A percentile compares a stretch with the other conserved stretches of the same genome.
Evolutionary conservation across 208 protist genomes (phyloP).

Genomic region (Leishmania guyanensis): DNA sequence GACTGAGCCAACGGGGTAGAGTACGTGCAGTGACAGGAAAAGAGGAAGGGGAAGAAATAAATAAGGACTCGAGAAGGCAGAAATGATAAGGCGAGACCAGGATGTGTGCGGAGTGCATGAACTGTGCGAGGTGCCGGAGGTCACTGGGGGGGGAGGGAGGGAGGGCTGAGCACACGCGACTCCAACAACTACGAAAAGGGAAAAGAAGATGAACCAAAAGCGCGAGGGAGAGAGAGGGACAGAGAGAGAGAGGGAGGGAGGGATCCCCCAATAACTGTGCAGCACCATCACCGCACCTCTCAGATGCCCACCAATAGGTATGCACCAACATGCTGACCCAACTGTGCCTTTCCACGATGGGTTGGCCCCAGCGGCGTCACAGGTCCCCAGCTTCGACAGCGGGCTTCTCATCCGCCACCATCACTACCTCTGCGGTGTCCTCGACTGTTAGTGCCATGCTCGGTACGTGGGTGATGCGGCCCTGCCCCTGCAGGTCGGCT

Average conservation of each 20-base stretch:
- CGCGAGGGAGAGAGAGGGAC: neutral
- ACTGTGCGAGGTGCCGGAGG: neutral
- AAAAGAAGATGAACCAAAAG: neutral
- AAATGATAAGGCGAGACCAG: neutral
- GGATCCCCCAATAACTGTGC: neutral
- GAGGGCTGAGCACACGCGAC: neutral
- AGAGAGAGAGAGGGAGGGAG: neutral
- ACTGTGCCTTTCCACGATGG: neutral
- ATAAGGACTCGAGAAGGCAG: neutral
- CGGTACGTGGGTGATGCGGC: slow-evolving; percentile 9
- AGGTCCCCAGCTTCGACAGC: slow-evolving; percentile 3
- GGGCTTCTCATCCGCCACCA: neutral
- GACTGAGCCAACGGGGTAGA: neutral
- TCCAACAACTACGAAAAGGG: neutral
- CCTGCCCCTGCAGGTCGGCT: slow-evolving; percentile 8
- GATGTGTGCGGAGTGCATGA: neutral
- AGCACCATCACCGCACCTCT: neutral
- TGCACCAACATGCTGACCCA: neutral
- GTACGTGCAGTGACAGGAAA: neutral
- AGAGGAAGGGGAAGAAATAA: neutral
- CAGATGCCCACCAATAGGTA: neutral
- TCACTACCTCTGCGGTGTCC: neutral
- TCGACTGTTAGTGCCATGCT: slow-evolving; percentile 14
- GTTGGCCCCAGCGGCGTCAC: neutral
- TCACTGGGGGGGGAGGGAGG: neutral